Conservation (phyloP, 164 flowering plant genomes). For the Sedum album region DNA sequence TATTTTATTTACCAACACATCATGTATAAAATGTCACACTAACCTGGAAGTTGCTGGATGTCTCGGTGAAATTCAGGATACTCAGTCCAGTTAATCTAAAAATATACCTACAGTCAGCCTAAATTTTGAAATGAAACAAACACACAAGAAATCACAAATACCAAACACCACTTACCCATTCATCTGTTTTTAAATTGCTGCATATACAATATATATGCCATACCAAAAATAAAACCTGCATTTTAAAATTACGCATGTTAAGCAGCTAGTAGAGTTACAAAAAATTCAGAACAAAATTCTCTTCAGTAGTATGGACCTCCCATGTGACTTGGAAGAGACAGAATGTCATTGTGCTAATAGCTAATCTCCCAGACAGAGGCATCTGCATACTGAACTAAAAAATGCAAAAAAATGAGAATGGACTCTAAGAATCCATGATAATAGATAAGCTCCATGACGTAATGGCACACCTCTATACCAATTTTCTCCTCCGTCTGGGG, state of each 20-base stretch:
- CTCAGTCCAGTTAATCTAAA: constrained; percentile 66
- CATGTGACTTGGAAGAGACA: constrained; percentile 57
- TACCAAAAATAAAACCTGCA: constrained; percentile 41
- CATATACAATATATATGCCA: constrained; percentile 76
- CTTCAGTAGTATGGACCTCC: constrained; percentile 39
- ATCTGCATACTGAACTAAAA: constrained; percentile 19
- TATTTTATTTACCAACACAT: not conserved
- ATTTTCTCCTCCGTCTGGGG: not conserved
- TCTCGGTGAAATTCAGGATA: constrained; percentile 55
- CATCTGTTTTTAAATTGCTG: constrained; percentile 70
- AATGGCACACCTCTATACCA: constrained; percentile 21
- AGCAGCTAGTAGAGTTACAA: constrained; percentile 1
- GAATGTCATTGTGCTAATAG: constrained; percentile 50
- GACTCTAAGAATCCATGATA: not conserved
- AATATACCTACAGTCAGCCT: not conserved
- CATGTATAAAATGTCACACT: not conserved
- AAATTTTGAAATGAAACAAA: not conserved
- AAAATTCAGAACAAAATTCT: not conserved
- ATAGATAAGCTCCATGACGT: not conserved
- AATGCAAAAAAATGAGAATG: not conserved
- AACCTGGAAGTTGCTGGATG: constrained; percentile 28
- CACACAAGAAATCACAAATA: not conserved
- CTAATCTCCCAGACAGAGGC: constrained; percentile 27
- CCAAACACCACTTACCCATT: constrained; percentile 50
- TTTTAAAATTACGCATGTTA: constrained; percentile 7